Evolutionary conservation across 2,329 filamentous ascomycete species (phyloP).

Genomic region (Botryotinia calthae): DNA sequence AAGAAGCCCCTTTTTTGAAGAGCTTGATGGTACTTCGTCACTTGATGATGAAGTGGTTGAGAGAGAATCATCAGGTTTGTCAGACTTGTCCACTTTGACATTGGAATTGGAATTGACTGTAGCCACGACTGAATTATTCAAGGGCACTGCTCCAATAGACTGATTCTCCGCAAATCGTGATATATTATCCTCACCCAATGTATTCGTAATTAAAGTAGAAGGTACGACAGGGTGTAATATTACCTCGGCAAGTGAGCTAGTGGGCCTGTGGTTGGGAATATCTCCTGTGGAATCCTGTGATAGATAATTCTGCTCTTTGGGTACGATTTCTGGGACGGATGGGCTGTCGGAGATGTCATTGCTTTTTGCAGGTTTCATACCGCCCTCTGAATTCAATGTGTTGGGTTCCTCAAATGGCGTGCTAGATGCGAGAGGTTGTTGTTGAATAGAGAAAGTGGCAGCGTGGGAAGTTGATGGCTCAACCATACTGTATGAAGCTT

Average conservation of each 20-base stretch:
- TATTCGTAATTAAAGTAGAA: neutral
- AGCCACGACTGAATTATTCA: neutral
- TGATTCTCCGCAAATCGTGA: neutral
- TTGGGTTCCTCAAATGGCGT: neutral
- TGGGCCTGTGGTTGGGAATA: neutral
- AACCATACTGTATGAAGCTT: neutral
- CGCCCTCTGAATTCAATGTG: no score
- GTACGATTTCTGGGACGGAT: neutral
- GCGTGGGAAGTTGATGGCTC: neutral
- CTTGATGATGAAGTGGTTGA: conserved; percentile 14
- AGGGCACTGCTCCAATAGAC: neutral
- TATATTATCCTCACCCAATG: neutral
- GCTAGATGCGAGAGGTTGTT: neutral
- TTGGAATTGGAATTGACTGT: no score
- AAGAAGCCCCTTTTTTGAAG: neutral
- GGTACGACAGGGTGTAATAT: neutral
- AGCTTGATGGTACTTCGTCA: neutral
- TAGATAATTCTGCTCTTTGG: neutral
- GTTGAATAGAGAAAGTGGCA: neutral
- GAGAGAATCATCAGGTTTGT: neutral
- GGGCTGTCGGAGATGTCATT: neutral
- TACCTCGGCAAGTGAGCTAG: neutral
- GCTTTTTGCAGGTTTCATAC: neutral
- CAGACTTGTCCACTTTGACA: conserved; percentile 6
- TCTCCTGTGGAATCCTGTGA: conserved; percentile 5